Evolutionary conservation across 2,329 filamentous ascomycete genomes (phyloP).

Genomic region (Aspergillus latus): DNA sequence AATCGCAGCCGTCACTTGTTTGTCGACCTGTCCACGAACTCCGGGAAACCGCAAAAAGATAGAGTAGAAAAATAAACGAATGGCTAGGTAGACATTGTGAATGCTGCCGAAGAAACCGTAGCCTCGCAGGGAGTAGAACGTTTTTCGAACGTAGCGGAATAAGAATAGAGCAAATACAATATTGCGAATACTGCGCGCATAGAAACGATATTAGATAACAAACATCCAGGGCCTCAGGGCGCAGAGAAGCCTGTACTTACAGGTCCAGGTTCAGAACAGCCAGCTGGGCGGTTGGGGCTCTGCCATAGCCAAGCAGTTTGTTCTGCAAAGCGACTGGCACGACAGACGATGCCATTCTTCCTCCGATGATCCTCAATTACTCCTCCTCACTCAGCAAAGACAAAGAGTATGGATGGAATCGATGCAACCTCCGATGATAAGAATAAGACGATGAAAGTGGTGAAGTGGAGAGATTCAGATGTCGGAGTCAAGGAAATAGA

Average conservation of each 20-base stretch:
- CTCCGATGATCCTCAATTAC: background rate
- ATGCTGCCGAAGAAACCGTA: conserved; percentile 81
- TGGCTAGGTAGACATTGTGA: conserved; percentile 68
- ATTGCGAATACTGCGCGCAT: conserved; percentile 67
- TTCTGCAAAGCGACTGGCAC: conserved; percentile 46
- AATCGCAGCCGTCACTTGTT: conserved; percentile 77
- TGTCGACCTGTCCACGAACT: conserved; percentile 79
- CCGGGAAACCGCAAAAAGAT: conserved; percentile 84
- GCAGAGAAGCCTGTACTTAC: conserved; percentile 33
- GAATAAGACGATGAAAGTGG: background rate
- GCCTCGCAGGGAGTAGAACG: conserved; percentile 81
- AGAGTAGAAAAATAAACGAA: conserved; percentile 75
- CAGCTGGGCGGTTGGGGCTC: conserved; percentile 35
- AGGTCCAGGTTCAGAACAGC: conserved; percentile 43
- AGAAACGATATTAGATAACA: background rate
- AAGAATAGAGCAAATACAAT: conserved; percentile 87
- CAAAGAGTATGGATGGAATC: background rate
- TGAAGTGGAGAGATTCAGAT: conserved; percentile 15
- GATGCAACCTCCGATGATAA: conserved; percentile 9
- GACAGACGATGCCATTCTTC: conserved; percentile 41
- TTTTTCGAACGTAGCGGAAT: conserved; percentile 75
- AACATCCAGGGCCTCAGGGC: background rate
- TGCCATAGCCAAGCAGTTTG: conserved; percentile 42
- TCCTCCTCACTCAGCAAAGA: background rate
- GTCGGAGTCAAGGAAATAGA: conserved; percentile 17